Base-by-base conservation (phyloP, 2,329 filamentous ascomycete genomes). In the Penicillium occitanis region DNA sequence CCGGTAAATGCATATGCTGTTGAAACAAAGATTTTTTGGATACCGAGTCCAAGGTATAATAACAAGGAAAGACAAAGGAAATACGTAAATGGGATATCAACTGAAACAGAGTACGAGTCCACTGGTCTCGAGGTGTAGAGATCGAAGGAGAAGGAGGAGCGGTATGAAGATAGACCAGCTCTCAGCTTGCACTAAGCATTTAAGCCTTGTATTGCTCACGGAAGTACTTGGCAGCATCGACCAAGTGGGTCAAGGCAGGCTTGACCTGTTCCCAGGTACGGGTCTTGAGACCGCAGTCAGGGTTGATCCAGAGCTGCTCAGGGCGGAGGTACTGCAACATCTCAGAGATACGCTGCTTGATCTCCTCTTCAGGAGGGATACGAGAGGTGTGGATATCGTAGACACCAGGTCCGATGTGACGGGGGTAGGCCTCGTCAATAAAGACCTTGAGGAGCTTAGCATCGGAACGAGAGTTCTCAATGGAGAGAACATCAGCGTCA, bases 401-500 rank as follows among this genome's bases (percentile, higher is more conserved):
- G 82, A 99, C 95, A 90, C 94, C 95, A 71, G 95, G 95, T 71
- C 95, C 95, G 75, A 99, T 99, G 87, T 99, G 94, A 77, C 94
- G 92, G 73, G 93, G 94, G 86, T 98, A 98, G 69, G 90, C 91
- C 84, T 95, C 91, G 81, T 98, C 94, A 74, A 97, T 92, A 79
- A 99, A 99, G 82, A 99, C 95, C 84, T 94, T 91, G 79, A 99
- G 91, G 73, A 99, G 90, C 91, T 99, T 99, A 79, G 95, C 95
- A 77, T 99, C 95, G 75, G 92, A 96, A 91, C 99, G 99, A 91
- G 91, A 96, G 92, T 99, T 99, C 90, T 99, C 95, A 75, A 99
- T 99, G 78, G 92, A 96, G 76, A 99, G 90, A 70, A 99, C 95
- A 83, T 99, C 95, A 70, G 95, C 94, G 80, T 99, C 95, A 71